Conservation (phyloP, 495 filamentous ascomycete species). For the Aspergillus cavernicola region DNA sequence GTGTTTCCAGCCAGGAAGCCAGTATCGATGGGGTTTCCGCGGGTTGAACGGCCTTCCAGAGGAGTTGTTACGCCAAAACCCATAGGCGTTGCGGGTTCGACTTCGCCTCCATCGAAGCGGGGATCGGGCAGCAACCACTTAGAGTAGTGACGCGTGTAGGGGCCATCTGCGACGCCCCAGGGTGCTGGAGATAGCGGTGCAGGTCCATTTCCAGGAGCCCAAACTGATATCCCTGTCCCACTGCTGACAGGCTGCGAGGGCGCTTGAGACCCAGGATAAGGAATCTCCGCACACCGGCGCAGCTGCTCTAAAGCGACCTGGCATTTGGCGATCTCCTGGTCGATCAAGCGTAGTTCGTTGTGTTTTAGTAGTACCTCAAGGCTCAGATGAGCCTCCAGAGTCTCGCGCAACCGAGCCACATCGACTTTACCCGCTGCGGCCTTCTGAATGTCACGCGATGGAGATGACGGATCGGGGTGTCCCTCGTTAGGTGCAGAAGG, state of each 20-base stretch:
- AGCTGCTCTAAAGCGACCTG: conserved; percentile 94
- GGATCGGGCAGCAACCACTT: conserved; percentile 90
- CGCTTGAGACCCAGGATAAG: conserved; percentile 70
- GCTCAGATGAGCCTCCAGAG: conserved; percentile 79
- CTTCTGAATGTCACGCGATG: conserved; percentile 19
- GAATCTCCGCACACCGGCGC: conserved; percentile 84
- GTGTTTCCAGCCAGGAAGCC: conserved; percentile 51
- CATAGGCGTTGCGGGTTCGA: conserved; percentile 30
- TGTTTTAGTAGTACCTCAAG: conserved; percentile 93
- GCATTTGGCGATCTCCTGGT: conserved; percentile 94
- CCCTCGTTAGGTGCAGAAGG: conserved; percentile 10
- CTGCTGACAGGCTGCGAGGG: conserved; percentile 60
- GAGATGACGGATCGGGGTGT: conserved; percentile 10
- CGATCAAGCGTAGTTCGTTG: conserved; percentile 86
- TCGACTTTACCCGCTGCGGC: conserved; percentile 24
- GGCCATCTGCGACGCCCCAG: conserved; percentile 85
- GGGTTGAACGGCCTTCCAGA: conserved; percentile 64
- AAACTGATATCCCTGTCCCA: conserved; percentile 66
- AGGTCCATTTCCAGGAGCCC: conserved; percentile 52
- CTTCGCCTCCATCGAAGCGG: conserved; percentile 69
- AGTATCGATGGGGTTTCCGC: conserved; percentile 63
- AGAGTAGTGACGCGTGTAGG: conserved; percentile 90
- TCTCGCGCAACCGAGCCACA: conserved; percentile 54
- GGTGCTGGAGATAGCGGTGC: conserved; percentile 66
- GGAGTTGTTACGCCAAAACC: conserved; percentile 30